Conservation (phyloP, 1,284 basidiomycete species). For the Naganishia albida region DNA sequence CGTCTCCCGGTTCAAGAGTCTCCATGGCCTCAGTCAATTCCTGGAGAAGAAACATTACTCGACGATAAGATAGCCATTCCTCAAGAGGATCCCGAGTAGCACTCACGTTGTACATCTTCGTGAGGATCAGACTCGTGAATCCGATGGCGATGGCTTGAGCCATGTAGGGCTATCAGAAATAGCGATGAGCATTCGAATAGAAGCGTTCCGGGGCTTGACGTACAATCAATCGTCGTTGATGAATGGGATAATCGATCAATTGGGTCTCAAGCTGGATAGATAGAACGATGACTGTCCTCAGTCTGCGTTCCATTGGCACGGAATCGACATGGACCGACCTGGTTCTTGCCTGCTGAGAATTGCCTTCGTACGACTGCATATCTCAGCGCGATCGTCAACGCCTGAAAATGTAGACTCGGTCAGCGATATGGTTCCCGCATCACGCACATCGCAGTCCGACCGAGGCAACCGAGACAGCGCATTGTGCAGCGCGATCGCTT, state of each 20-base stretch:
- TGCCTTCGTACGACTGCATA: slow-evolving; percentile 62
- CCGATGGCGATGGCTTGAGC: slow-evolving; percentile 62
- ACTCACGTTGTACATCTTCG: slow-evolving; percentile 50
- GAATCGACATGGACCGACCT: slow-evolving; percentile 35
- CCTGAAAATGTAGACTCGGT: slow-evolving; percentile 37
- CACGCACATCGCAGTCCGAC: no score
- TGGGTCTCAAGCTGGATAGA: slow-evolving; percentile 55
- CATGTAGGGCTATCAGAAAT: slow-evolving; percentile 54
- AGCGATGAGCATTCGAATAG: background rate
- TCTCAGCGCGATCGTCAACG: slow-evolving; percentile 60
- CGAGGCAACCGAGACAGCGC: no score
- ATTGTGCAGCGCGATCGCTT: background rate
- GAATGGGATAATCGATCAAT: slow-evolving; percentile 62
- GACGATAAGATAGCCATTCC: slow-evolving; percentile 3
- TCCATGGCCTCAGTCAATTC: slow-evolving; percentile 59
- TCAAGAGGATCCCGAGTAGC: background rate
- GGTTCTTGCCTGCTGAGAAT: slow-evolving; percentile 56
- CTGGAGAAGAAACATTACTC: slow-evolving; percentile 45
- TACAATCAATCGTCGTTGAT: slow-evolving; percentile 61
- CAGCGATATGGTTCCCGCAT: background rate
- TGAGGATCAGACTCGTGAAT: slow-evolving; percentile 58
- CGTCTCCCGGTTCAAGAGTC: slow-evolving; percentile 57
- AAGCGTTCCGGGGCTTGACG: background rate
- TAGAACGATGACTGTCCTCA: background rate
- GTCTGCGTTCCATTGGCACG: background rate